A percentile compares a stretch with the other conserved stretches of the same genome.
Conservation (phyloP, 176 grass and related monocot genomes). For the Avena sativa region DNA sequence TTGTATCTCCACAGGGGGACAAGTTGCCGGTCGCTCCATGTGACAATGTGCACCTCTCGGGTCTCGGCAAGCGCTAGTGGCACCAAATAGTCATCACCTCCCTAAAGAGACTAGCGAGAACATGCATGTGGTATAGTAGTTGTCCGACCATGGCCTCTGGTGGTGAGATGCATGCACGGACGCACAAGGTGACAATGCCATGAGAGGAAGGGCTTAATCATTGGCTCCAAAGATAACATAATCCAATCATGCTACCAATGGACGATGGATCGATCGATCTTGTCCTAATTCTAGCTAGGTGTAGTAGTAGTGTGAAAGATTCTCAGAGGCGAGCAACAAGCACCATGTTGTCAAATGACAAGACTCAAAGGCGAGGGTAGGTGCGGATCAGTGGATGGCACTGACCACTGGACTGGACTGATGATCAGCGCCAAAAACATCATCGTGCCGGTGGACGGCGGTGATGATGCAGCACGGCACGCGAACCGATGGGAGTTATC, state of each 20-base stretch:
- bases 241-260: not conserved
- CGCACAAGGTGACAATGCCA: slow-evolving; percentile 14
- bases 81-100: not conserved
- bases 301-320: not conserved
- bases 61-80: slow-evolving; percentile 3
- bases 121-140: not conserved
- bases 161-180: not conserved
- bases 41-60: slow-evolving; percentile 42
- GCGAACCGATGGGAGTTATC: not conserved
- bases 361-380: not conserved
- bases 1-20: not conserved
- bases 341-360: not conserved
- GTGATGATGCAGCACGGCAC: not conserved
- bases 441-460: not conserved
- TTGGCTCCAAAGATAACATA: slow-evolving; percentile 20
- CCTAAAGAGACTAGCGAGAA: not conserved
- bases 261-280: not conserved
- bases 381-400: not conserved
- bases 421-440: not conserved
- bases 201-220: slow-evolving; percentile 14
- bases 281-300: not conserved
- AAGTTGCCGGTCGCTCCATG: slow-evolving; percentile 44
- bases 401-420: not conserved
- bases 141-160: not conserved
- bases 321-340: not conserved